Evolutionary conservation across 208 protist species (phyloP), one percentile per base, ranked within the genome.

Genomic region (Crithidia expoeki): DNA sequence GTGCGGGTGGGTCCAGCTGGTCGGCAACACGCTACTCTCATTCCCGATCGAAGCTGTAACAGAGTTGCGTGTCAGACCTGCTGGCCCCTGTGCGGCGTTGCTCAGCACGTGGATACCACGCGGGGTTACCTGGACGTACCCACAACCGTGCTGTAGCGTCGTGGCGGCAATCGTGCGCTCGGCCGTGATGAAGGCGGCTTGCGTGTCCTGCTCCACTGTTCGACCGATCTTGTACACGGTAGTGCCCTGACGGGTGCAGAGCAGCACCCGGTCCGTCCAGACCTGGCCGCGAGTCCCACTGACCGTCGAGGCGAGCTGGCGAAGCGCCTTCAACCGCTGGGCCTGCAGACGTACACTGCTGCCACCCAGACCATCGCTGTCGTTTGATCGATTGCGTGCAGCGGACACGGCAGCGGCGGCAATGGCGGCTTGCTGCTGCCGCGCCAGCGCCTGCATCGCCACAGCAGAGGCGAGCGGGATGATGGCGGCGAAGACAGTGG

Each of bases 111-210:
- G 60, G 21, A 94, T 85, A 17, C 84, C 82, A 16, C 78, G 83
- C 21, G 79, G 79, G 12, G 86, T 92, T 5, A 96, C 76, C 66
- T 96, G 90, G n/a, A 90, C 79, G 61, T 92, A 94, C 1, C 90
- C 90, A 11, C 72, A 66, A 23, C 88, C 90, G 55, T 85, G 49
- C 44, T 81, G 71, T 44, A 96, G 74, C 25, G 90, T 90, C 42
- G 77, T 78, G 21, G 88, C 86, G 4, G 80, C 84, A 33, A 96
- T 79, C 11, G 90, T 96, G 28, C 83, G 79, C 77, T 92, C 88
- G 12, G 72, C 66, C 6, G 84, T 89, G 14, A 80, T 78, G 76
- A 96, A 93, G 19, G 71, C 76, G 11, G 70, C 72, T 21, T 55
- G 44, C 28, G 81, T 88, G 72, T 94, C 88, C 23, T 64, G 72